Evolutionary conservation across 805 yeast genomes (phyloP), one percentile per base, ranked within the genome.

Genomic region (Wickerhamomyces chambardii): DNA sequence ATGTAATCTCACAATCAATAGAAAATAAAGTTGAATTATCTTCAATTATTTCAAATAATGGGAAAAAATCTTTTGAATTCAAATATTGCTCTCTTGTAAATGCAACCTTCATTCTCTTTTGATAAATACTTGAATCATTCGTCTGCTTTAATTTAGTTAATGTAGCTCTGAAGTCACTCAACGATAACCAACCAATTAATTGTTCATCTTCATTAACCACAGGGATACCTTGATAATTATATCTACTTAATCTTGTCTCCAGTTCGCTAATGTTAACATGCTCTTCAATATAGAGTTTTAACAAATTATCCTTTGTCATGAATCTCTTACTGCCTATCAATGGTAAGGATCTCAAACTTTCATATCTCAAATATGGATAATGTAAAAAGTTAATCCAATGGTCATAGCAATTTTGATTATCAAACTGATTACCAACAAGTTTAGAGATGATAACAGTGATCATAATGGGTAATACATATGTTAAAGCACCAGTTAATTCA

Each of bases 401-500:
- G 37, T 84, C 92, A 50, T 83, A 83, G 33, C 83, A 75, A 32
- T 84, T 81, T 29, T 66, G 66, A 34, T 65, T 67, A 16, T 70
- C 61, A 30, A 80, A 55, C 35, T 73, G 63, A 48, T 85, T 92
- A 43, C 75, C 79, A n/a, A 77, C 68, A 57, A 83, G 70, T 47
- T 83, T 78, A 32, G 89, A 74, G 8, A 78, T 66, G 64, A 86
- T 71, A 3, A 84, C 95, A 1, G 89, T 81, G 12, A 77, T 61
- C 95, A 85, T 85, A 22, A 85, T 81, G 0, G 95, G 95, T 30
- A 85, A 61, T 2, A 84, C 86, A 49, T 85, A 85, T 0, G 83
- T 72, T 33, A 86, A 66, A 0, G 95, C 95, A 18, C 95, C 95
- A 0, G 95, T 84, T 28, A 85, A 60, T 54, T 85, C 95, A 54